These are phyloP conservation scores for Metschnikowia baotianmanensis DNA, from an alignment of 805 yeast genomes.

Conservation along the genomic window DNA sequence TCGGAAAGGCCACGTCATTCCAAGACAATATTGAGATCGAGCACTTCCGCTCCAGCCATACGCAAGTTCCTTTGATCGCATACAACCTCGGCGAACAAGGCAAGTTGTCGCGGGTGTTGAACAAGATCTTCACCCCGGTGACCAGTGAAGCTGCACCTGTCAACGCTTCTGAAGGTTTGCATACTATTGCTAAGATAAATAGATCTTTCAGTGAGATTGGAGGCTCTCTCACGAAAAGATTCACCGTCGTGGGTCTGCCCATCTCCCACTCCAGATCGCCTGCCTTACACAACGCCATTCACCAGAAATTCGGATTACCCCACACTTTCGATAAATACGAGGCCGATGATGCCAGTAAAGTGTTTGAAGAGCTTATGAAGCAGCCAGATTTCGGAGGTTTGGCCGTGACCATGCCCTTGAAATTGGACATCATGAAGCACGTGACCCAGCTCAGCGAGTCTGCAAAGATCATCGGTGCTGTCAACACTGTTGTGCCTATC, in stretches of 20 bases:
- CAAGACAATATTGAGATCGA: constrained; percentile 73
- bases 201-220: constrained; percentile 58
- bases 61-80: constrained; percentile 67
- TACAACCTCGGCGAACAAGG: constrained; percentile 80
- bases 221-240: constrained; percentile 53
- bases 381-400: constrained; percentile 78
- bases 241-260: constrained; percentile 79
- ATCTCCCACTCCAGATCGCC: constrained; percentile 89
- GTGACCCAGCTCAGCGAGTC: constrained; percentile 68
- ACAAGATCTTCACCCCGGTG: constrained; percentile 77
- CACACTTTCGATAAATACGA: constrained; percentile 67
- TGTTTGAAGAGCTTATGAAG: constrained; percentile 49
- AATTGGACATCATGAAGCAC: constrained; percentile 71
- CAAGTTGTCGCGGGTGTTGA: constrained; percentile 74
- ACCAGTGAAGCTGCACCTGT: constrained; percentile 67
- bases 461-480: constrained; percentile 86
- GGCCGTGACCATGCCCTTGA: constrained; percentile 92
- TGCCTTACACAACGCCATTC: constrained; percentile 76
- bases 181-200: constrained; percentile 66
- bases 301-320: constrained; percentile 72
- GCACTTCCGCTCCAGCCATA: constrained; percentile 58
- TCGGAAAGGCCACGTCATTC: constrained; percentile 66
- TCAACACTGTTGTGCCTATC: constrained; percentile 74
- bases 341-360: constrained; percentile 58
- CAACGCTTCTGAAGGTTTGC: constrained; percentile 79